phyloP scores from a whole-genome alignment of 495 filamentous ascomycete genomes.

The Lasiosphaeria miniovina region DNA sequence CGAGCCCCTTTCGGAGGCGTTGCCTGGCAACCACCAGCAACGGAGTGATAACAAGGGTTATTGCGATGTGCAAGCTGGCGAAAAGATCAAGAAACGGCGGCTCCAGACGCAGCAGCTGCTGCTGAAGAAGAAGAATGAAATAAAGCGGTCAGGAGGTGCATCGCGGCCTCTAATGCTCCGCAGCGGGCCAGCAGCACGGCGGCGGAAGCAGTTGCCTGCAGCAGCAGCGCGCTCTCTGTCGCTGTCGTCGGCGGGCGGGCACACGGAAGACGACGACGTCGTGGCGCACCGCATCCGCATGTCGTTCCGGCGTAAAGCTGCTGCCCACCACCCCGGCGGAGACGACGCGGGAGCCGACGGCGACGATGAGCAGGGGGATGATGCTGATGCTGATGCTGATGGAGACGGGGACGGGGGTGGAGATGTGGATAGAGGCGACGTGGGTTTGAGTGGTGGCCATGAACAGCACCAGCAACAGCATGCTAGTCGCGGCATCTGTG shows the following conservation, averaged over 20 bases:
- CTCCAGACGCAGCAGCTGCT: background rate
- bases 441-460: background rate
- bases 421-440: background rate
- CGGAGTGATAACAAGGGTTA: background rate
- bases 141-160: too few relatives aligned
- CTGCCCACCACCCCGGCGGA: background rate
- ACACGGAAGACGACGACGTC: slow-evolving; percentile 17
- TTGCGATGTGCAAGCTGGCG: background rate
- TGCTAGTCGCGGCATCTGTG: too few relatives aligned
- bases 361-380: background rate
- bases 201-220: too few relatives aligned
- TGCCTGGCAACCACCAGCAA: too few relatives aligned
- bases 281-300: background rate
- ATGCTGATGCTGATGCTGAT: background rate
- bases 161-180: too few relatives aligned
- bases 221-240: background rate
- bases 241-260: background rate
- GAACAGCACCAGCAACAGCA: background rate
- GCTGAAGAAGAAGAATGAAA: background rate
- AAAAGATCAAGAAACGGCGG: background rate
- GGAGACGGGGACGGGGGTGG: background rate
- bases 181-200: too few relatives aligned
- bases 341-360: background rate
- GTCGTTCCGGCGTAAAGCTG: too few relatives aligned
- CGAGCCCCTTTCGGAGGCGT: too few relatives aligned